phyloP scores from a whole-genome alignment of 2,329 filamentous ascomycete genomes.

The Penicillium occitanis region DNA sequence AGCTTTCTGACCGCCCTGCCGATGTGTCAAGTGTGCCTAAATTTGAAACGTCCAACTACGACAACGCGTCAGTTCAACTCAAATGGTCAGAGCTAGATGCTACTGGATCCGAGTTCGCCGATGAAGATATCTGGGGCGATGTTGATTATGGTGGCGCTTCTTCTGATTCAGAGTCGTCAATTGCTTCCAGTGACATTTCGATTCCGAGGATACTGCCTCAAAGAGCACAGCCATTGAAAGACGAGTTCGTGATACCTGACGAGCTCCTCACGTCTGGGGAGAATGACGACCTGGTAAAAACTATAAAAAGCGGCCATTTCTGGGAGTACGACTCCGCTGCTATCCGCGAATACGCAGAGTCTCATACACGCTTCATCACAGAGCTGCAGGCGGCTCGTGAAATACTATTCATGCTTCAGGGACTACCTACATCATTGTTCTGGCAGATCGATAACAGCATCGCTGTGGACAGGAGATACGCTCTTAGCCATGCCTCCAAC shows the following conservation, averaged over 20 bases:
- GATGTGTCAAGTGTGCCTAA: conserved; percentile 63
- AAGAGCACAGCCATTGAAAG: conserved; percentile 28
- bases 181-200: conserved; percentile 35
- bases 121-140: conserved; percentile 44
- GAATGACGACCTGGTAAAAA: conserved; percentile 37
- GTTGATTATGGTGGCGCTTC: conserved; percentile 41
- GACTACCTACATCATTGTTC: conserved; percentile 73
- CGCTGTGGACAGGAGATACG: conserved; percentile 41
- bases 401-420: conserved; percentile 79
- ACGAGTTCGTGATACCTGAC: conserved; percentile 38
- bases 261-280: conserved; percentile 34
- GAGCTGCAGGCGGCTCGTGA: conserved; percentile 76
- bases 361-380: conserved; percentile 49
- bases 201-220: conserved; percentile 31
- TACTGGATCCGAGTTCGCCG: conserved; percentile 68
- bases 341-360: conserved; percentile 22
- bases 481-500: conserved; percentile 35
- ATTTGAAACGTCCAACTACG: conserved; percentile 12
- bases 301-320: conserved; percentile 49
- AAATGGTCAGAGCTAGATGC: conserved; percentile 78
- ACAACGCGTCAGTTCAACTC: conserved; percentile 38
- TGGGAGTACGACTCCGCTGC: conserved; percentile 41
- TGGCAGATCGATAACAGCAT: conserved; percentile 36
- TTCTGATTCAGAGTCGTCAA: conserved; percentile 44
- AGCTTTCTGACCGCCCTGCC: conserved; percentile 77